Base-by-base conservation (phyloP, 352 stramenopile species). In the Globisporangium radiosum region DNA sequence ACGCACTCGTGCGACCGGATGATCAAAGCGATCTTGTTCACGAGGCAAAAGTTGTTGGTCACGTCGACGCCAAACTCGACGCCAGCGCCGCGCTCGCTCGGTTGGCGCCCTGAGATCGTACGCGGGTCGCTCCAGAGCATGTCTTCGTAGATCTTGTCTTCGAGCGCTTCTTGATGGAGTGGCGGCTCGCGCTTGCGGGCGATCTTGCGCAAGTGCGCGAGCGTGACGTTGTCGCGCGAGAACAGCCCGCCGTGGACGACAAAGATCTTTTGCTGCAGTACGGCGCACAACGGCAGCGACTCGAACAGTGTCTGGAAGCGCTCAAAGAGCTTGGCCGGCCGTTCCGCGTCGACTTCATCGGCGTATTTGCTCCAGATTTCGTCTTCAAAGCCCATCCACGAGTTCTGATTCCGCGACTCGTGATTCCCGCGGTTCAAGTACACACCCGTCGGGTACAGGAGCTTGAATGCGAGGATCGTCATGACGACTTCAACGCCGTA, bases 371-470 rank as follows among this genome's bases (percentile, higher is more conserved):
- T 69, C 80, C 77, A 92, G 56, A 95, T 71, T 61, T 95, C 85
- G 52, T 95, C 88, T 61, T 96, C 85, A 69, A 97, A 98, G 50
- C 86, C 92, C 87, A 97, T 96, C 82, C 89, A 94, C 49, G 84
- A 92, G 63, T 97, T 98, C 64, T 97, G 90, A 65, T 96, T 96
- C 55, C 85, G 86, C 48, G 86, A 97, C 69, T 99, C 95, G 69
- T 99, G 95, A 70, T 99, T 99, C 44, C 95, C 95, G 37, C 95
- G 81, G 72, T 98, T 98, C 5, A 98, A 52, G 51, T 79, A 92
- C 5, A 98, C 87, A 56, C 71, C 78, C 5, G 89, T 72, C 1
- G 92, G 92, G 62, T 94, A 93, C 48, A 94, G 47, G 10, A 92
- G 56, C 61, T 78, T 86, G 70, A 95, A 94, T 38, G 76, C 63